Conservation (phyloP, 495 filamentous ascomycete genomes). For the Hypoxylon rickii region DNA sequence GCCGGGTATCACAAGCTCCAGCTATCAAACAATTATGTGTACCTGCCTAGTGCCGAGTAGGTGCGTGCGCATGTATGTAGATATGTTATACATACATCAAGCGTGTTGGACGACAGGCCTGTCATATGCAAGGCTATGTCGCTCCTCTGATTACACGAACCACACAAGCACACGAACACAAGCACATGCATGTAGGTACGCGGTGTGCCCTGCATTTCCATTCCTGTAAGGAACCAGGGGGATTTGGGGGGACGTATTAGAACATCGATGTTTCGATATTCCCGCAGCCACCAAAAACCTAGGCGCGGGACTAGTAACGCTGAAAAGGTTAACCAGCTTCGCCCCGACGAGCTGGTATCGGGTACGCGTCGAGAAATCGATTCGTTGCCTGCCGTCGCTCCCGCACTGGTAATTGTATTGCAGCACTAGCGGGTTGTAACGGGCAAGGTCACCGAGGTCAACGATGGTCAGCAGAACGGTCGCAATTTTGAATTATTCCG, state of each 20-base stretch:
- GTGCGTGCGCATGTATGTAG: neutral
- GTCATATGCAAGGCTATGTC: constrained; percentile 28
- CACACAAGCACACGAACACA: too few relatives aligned
- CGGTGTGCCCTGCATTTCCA: constrained; percentile 16
- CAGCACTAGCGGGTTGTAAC: constrained; percentile 9
- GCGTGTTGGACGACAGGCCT: constrained; percentile 6
- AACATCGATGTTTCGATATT: constrained; percentile 30
- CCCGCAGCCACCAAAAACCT: constrained; percentile 18
- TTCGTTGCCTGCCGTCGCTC: constrained; percentile 15
- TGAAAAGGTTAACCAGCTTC: constrained; percentile 3
- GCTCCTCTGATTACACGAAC: constrained; percentile 7
- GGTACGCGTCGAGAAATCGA: constrained; percentile 11
- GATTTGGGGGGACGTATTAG: constrained; percentile 7
- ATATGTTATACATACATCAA: neutral
- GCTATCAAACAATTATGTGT: constrained; percentile 18
- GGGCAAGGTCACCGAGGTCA: constrained; percentile 11
- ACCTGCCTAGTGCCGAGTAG: neutral
- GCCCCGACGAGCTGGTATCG: constrained; percentile 23
- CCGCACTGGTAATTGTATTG: constrained; percentile 12
- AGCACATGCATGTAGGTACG: constrained; percentile 7
- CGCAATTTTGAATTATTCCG: constrained; percentile 33
- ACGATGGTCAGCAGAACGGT: constrained; percentile 19
- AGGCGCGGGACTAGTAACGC: constrained; percentile 19
- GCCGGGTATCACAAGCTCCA: constrained; percentile 10
- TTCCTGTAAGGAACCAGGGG: constrained; percentile 19